These are phyloP conservation scores for Populus alba DNA, from an alignment of 345 rosid species.

Conservation along the genomic window DNA sequence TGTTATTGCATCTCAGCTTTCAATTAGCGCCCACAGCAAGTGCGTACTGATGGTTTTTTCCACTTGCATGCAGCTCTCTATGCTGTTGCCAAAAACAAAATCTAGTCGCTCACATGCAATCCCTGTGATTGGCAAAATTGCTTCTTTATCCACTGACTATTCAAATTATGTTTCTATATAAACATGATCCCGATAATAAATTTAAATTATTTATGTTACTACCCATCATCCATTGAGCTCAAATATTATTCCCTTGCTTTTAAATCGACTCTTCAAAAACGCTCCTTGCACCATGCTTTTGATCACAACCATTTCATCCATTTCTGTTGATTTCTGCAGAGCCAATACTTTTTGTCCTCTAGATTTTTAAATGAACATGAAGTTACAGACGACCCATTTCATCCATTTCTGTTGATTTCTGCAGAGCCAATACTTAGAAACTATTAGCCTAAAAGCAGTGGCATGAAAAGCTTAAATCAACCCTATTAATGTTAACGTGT, in stretches of 20 bases:
- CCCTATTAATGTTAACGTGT: too few relatives aligned
- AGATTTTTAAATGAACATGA: neutral
- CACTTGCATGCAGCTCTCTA: neutral
- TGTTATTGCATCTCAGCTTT: neutral
- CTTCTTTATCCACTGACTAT: neutral
- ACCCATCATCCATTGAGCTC: neutral
- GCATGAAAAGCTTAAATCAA: neutral
- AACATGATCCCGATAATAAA: neutral
- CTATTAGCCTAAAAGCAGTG: neutral
- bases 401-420: neutral
- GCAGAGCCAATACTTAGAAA: neutral
- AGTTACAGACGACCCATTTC: neutral
- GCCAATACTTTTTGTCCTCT: neutral
- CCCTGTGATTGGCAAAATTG: neutral
- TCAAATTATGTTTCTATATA: neutral
- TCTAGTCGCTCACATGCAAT: neutral
- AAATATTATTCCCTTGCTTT: neutral
- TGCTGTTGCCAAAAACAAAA: neutral
- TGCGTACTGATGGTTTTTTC: neutral
- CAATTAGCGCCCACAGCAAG: neutral
- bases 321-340: too few relatives aligned
- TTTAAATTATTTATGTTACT: neutral
- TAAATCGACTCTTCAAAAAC: neutral
- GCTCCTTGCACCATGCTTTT: neutral
- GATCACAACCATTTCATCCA: neutral